Base-by-base conservation (phyloP, 371 early-diverging fungal species). In the Mucor plumbeus region DNA sequence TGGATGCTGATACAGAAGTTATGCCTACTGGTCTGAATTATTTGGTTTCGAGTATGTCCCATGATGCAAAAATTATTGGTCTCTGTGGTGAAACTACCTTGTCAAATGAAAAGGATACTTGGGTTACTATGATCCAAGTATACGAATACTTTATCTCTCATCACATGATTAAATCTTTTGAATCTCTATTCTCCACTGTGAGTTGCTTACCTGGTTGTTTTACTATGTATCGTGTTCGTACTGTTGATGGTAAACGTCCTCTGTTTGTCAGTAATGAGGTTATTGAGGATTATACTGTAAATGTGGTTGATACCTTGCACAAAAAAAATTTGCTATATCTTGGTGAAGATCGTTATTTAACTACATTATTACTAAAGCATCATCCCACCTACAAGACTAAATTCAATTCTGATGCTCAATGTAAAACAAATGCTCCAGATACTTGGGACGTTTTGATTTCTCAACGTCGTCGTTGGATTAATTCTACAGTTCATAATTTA, bases 321-420 rank as follows among this genome's bases (percentile, higher is more conserved):
- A 89, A 88, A 85, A 98, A 91, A 84, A 97, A 90, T 84, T 78
- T 91, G 75, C 87, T 89, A 65, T 83, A 81, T 8, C 79, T 93
- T 54, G 93, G 93, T 44, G 93, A 92, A 76, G 93, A 92, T 72
- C 91, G 93, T 26, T 96, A 94, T 73, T 77, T 97, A 67, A 99
- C 99, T 4, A 99, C 99, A 7, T 84, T 99, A 38, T 90, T 99
- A 79, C 87, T 99, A 68, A 99, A 99, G 79, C 92, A 96, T 75
- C 99, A 98, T 83, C 96, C 98, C 21, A 88, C 90, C 73, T 89
- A 89, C 83, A 97, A 97, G 76, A 91, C 94, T 67, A 92, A 93
- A 68, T 99, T 99, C 82, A 91, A 93, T 5, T 88, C 96, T 1
- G 91, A 92, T 59, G 99, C 99, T 8, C 85, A 89, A 68, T 98